Evolutionary conservation across 1,284 basidiomycete species (phyloP), one percentile per base, ranked within the genome.

Genomic region (Kwoniella shivajii): DNA sequence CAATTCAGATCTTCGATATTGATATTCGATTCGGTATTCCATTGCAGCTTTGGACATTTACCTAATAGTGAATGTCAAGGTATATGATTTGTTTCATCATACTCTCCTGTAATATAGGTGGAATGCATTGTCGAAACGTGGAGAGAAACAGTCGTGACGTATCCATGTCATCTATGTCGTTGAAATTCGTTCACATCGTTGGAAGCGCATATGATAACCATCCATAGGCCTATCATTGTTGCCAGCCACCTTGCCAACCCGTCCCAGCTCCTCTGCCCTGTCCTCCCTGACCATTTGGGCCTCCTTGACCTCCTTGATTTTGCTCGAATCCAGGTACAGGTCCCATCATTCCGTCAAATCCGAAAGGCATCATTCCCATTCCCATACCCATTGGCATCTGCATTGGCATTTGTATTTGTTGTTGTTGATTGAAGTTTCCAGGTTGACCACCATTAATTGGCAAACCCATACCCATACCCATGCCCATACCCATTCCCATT

Each of bases 381-480:
- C 31, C 43, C 51, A 50, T 50, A 36, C 51, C 57, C 57, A 56
- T 48, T 7, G 39, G 38, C 54, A 56, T 57, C 10, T 26, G 18
- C 51, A 56, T 52, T 6, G 4, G 26, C 44, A 46, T 46, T 5
- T 29, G 44, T 18, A 46, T 43, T 14, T 42, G 41, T 4, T 14
- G 26, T 24, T 18, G 11, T 13, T 44, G 41, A 55, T 36, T 20
- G 30, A 44, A 41, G 14, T 43, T 47, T 46, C 50, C 57, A 22
- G 53, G 39, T 22, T 43, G 43, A 4, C 54, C 50, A 10, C 44
- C 42, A 36, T 50, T 43, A 44, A 62, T 46, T 3, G 46, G 41
- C 53, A 56, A 54, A 4, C 46, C 55, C 42, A 44, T 51, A 9
- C 39, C 42, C 61, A 59, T 54, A 4, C 53, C 49, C 50, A 58